These are phyloP conservation scores for Dipteronia dyeriana DNA, from an alignment of 345 rosid species.

Conservation along the genomic window DNA sequence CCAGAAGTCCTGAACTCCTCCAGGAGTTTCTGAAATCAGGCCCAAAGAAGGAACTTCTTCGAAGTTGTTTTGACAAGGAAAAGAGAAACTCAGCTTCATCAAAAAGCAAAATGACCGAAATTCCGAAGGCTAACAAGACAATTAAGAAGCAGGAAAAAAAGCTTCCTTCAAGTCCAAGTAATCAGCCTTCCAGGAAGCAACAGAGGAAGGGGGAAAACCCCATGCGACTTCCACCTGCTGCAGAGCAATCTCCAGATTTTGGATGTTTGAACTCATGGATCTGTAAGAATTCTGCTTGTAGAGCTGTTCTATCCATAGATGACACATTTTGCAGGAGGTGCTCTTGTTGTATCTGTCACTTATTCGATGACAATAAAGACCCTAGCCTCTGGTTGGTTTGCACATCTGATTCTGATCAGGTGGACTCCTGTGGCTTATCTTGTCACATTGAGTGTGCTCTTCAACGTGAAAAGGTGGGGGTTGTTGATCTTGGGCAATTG, in stretches of 20 bases:
- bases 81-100: slow-evolving; percentile 55
- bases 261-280: slow-evolving; percentile 62
- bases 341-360: slow-evolving; percentile 93
- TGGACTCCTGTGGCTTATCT: slow-evolving; percentile 82
- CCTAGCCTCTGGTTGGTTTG: slow-evolving; percentile 84
- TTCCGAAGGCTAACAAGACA: slow-evolving; percentile 43
- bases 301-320: slow-evolving; percentile 56
- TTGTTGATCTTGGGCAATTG: slow-evolving; percentile 74
- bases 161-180: slow-evolving; percentile 34
- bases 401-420: slow-evolving; percentile 53
- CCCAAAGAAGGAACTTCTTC: slow-evolving; percentile 52
- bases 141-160: slow-evolving; percentile 73
- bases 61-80: slow-evolving; percentile 48
- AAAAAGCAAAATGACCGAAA: slow-evolving; percentile 69
- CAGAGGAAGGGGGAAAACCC: slow-evolving; percentile 72
- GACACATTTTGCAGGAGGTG: slow-evolving; percentile 94
- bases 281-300: slow-evolving; percentile 70
- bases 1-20: slow-evolving; percentile 59
- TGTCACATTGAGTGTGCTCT: slow-evolving; percentile 97
- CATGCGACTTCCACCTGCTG: slow-evolving; percentile 36
- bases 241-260: slow-evolving; percentile 46
- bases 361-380: slow-evolving; percentile 88
- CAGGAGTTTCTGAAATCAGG: slow-evolving; percentile 62
- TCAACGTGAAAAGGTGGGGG: slow-evolving; percentile 78
- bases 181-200: slow-evolving; percentile 58